These are phyloP conservation scores for Ganoderma sp. DNA, from an alignment of 1,284 basidiomycete species.

Conservation along the genomic window DNA sequence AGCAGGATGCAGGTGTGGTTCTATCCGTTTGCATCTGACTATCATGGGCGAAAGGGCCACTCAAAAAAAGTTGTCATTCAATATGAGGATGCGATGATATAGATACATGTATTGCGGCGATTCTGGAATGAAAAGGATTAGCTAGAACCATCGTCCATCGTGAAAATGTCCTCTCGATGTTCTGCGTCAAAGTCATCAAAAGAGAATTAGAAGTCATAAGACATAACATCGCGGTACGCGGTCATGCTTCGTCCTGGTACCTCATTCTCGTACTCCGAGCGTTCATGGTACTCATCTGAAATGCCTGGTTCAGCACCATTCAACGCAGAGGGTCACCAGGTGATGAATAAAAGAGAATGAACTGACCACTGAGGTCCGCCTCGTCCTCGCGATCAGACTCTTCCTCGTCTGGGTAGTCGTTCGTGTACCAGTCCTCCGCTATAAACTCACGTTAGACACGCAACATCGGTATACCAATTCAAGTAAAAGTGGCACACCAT, in stretches of 20 bases:
- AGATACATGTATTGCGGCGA: background rate
- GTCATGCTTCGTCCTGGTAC: constrained; percentile 16
- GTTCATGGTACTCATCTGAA: constrained; percentile 33
- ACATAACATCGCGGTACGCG: constrained; percentile 25
- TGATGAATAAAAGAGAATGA: background rate
- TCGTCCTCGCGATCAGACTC: constrained; percentile 46
- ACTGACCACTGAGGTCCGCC: constrained; percentile 50
- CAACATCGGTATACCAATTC: constrained; percentile 7
- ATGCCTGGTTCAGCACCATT: background rate
- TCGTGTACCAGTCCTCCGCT: constrained; percentile 83
- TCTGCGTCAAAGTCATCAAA: background rate
- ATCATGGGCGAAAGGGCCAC: background rate
- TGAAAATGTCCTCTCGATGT: background rate
- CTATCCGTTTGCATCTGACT: background rate
- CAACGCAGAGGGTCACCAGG: background rate
- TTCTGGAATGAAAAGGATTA: constrained; percentile 3
- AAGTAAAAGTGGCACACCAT: constrained; percentile 52
- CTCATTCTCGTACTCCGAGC: constrained; percentile 28
- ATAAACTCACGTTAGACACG: constrained; percentile 10
- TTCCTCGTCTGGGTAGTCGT: constrained; percentile 81
- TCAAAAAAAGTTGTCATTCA: background rate
- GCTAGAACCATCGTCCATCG: constrained; percentile 9
- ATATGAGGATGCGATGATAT: constrained; percentile 4
- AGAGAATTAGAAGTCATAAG: constrained; percentile 11
- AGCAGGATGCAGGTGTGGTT: background rate